These are phyloP conservation scores for Cercospora sp. DNA, from an alignment of 2,329 filamentous ascomycete genomes.

Conservation along the genomic window DNA sequence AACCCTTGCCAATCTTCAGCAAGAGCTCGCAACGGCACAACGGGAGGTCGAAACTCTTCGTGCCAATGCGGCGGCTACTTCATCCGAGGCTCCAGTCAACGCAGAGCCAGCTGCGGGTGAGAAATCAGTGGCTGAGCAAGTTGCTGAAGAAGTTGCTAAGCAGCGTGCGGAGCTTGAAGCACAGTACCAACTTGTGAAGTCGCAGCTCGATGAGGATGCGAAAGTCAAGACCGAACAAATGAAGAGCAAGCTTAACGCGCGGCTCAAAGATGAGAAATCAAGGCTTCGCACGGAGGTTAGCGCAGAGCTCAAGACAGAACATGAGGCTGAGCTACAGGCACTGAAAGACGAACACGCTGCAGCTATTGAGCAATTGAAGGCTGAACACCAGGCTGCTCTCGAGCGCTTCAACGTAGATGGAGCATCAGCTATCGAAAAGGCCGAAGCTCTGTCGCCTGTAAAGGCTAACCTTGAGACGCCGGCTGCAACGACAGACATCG, in stretches of 20 bases:
- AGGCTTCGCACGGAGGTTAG: conserved; percentile 42
- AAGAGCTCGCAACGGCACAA: conserved; percentile 48
- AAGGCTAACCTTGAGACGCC: conserved; percentile 40
- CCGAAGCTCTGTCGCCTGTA: conserved; percentile 38
- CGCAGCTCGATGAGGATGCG: conserved; percentile 52
- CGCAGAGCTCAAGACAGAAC: conserved; percentile 41
- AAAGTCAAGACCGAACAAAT: conserved; percentile 66
- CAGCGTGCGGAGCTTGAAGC: conserved; percentile 43
- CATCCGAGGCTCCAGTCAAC: conserved; percentile 22
- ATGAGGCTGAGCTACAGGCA: conserved; percentile 53
- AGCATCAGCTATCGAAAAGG: conserved; percentile 41
- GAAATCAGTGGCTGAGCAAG: conserved; percentile 51
- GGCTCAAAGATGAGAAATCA: conserved; percentile 55
- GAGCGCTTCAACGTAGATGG: conserved; percentile 41
- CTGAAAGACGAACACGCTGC: conserved; percentile 50
- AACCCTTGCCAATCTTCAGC: conserved; percentile 41
- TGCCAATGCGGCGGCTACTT: conserved; percentile 36
- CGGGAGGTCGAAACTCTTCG: conserved; percentile 51
- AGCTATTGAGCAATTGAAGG: conserved; percentile 44
- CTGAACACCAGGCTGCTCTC: conserved; percentile 42
- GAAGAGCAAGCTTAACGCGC: conserved; percentile 67
- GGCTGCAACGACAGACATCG: conserved; percentile 26
- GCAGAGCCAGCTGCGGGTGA: conserved; percentile 30
- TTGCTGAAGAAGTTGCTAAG: conserved; percentile 46
- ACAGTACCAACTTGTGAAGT: conserved; percentile 41